Percentiles rank a stretch among this genome's conserved stretches.
These are phyloP conservation scores for Cyclotella distinguenda DNA, from an alignment of 108 stramenopile species.

Conservation along the genomic window DNA sequence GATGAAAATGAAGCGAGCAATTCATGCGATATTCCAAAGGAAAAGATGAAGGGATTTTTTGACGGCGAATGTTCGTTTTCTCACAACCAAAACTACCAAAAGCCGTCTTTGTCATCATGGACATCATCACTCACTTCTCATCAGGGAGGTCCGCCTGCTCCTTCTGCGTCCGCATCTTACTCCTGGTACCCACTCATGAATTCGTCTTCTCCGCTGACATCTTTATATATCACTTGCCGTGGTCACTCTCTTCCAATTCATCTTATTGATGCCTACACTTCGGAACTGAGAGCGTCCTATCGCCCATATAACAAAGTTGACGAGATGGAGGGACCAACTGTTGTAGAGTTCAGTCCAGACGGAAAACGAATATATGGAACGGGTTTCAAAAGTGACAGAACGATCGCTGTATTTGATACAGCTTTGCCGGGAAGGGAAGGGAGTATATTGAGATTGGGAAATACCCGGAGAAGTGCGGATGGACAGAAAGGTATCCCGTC, in stretches of 20 bases:
- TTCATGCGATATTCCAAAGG: not conserved
- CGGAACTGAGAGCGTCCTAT: slow-evolving; percentile 73
- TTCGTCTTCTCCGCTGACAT: slow-evolving; percentile 36
- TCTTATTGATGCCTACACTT: slow-evolving; percentile 81
- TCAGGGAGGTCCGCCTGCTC: slow-evolving; percentile 64
- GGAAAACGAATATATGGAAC: slow-evolving; percentile 65
- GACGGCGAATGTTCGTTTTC: not conserved
- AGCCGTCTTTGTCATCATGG: slow-evolving; percentile 40
- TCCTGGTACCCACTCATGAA: slow-evolving; percentile 82
- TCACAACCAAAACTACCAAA: slow-evolving; percentile 23
- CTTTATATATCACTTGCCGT: slow-evolving; percentile 30
- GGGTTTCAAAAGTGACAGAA: slow-evolving; percentile 72
- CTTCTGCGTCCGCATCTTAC: slow-evolving; percentile 48
- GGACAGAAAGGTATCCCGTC: slow-evolving; percentile 84
- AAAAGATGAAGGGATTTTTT: not conserved
- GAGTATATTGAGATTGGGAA: slow-evolving; percentile 55
- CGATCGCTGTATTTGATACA: slow-evolving; percentile 75
- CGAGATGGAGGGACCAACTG: slow-evolving; percentile 75
- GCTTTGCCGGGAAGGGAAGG: slow-evolving; percentile 68
- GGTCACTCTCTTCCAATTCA: slow-evolving; percentile 71
- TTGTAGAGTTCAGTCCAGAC: slow-evolving; percentile 59
- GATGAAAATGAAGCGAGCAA: not conserved
- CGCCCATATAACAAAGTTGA: slow-evolving; percentile 76
- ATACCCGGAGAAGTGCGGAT: slow-evolving; percentile 74
- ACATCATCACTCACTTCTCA: slow-evolving; percentile 54